phyloP scores from a whole-genome alignment of 805 yeast species.

The Nakazawaea wickerhamii region DNA sequence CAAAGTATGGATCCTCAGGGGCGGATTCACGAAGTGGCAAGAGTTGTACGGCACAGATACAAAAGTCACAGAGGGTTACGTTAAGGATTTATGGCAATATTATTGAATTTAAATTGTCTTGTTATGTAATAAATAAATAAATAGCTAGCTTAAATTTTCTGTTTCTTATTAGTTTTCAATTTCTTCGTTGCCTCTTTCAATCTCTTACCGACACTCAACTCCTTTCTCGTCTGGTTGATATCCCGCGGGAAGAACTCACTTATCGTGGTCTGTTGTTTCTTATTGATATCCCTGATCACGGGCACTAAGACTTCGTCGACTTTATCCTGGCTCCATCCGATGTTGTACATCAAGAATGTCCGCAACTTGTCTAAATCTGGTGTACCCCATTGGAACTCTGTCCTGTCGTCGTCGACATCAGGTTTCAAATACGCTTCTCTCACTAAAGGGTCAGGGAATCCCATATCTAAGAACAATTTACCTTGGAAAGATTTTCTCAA shows the following conservation, averaged over 20 bases:
- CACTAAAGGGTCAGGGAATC: constrained; percentile 68
- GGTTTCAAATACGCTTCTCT: constrained; percentile 73
- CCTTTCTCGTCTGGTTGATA: constrained; percentile 39
- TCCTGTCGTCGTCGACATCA: constrained; percentile 76
- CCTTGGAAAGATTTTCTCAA: constrained; percentile 53
- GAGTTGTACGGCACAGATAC: constrained; percentile 61
- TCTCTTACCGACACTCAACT: constrained; percentile 52
- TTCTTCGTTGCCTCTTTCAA: constrained; percentile 52
- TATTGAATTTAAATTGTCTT: no score
- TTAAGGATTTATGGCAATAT: constrained; percentile 32
- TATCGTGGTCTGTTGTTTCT: constrained; percentile 54
- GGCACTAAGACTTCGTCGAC: constrained; percentile 86
- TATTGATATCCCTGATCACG: constrained; percentile 72
- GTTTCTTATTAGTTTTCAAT: constrained; percentile 25
- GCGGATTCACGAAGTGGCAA: constrained; percentile 89
- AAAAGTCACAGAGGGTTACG: constrained; percentile 56
- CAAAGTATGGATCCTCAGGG: constrained; percentile 65
- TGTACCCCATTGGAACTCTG: constrained; percentile 82
- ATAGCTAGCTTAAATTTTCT: constrained; percentile 3
- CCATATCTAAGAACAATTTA: constrained; percentile 49
- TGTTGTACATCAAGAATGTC: constrained; percentile 56
- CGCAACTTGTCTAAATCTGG: constrained; percentile 82
- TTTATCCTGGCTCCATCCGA: constrained; percentile 75
- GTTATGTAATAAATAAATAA: no score
- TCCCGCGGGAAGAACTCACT: constrained; percentile 68